A percentile compares a stretch with the other conserved stretches of the same genome.
These are phyloP conservation scores for Acrocalymma vagum DNA, from an alignment of 2,329 filamentous ascomycete genomes.

Conservation along the genomic window DNA sequence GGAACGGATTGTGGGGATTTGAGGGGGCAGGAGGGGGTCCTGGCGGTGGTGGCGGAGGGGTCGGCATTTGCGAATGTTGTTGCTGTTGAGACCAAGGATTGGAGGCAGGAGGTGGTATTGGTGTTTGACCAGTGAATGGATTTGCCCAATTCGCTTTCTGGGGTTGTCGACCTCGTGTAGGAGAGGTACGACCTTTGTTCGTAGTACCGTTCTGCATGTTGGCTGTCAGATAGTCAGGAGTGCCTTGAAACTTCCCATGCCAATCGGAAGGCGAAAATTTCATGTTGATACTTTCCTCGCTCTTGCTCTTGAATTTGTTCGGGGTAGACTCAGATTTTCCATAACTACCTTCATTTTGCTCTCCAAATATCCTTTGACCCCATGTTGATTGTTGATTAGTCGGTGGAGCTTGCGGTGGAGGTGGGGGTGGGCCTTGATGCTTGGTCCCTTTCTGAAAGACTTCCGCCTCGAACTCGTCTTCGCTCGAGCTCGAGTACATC, in stretches of 20 bases:
- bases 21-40: slow-evolving; percentile 34
- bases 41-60: slow-evolving; percentile 41
- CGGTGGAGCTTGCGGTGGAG: slow-evolving; percentile 22
- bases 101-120: slow-evolving; percentile 28
- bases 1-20: too few relatives aligned
- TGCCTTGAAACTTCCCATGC: slow-evolving; percentile 55
- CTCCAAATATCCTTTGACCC: slow-evolving; percentile 21
- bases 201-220: slow-evolving; percentile 32
- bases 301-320: slow-evolving; percentile 53
- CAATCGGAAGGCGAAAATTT: slow-evolving; percentile 58
- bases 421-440: slow-evolving; percentile 22
- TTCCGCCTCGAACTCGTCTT: slow-evolving; percentile 35
- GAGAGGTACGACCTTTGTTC: slow-evolving; percentile 38
- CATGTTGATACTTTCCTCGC: slow-evolving; percentile 59
- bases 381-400: slow-evolving; percentile 26
- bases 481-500: slow-evolving; percentile 41
- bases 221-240: slow-evolving; percentile 53
- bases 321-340: slow-evolving; percentile 26
- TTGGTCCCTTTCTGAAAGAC: slow-evolving; percentile 20
- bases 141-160: slow-evolving; percentile 29
- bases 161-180: slow-evolving; percentile 37
- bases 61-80: slow-evolving; percentile 27
- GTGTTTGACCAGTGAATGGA: slow-evolving; percentile 23
- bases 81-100: slow-evolving; percentile 24
- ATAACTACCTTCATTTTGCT: slow-evolving; percentile 20